Conservation (phyloP, 371 early-diverging fungal species). For the Mucor lusitanicus region DNA sequence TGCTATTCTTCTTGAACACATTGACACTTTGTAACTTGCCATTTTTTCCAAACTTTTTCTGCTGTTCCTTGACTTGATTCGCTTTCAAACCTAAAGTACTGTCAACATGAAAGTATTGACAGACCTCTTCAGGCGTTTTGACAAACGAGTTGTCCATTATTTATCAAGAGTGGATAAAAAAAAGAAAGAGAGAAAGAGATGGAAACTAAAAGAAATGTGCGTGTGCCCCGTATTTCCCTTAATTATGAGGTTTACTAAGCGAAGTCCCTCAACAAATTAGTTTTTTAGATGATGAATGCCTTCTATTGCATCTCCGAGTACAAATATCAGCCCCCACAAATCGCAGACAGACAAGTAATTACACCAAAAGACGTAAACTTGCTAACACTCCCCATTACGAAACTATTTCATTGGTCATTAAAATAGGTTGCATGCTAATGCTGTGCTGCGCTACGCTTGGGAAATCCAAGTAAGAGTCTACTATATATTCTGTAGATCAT, state of each 20-base stretch:
- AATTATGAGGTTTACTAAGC: background rate
- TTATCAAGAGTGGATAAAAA: background rate
- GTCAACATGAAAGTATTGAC: slow-evolving; percentile 65
- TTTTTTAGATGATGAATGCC: background rate
- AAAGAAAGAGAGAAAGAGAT: slow-evolving; percentile 3
- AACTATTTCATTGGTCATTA: background rate
- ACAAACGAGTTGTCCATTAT: slow-evolving; percentile 70
- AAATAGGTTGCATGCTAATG: too few species aligned
- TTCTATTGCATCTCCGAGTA: background rate
- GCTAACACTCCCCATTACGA: background rate
- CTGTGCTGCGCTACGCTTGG: too few species aligned
- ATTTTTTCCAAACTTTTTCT: slow-evolving; percentile 71
- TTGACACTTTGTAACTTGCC: slow-evolving; percentile 48
- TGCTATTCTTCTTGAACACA: too few species aligned
- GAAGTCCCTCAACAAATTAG: background rate
- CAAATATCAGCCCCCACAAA: background rate
- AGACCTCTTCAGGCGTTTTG: slow-evolving; percentile 68
- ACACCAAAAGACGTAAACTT: background rate
- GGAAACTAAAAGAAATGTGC: slow-evolving; percentile 3
- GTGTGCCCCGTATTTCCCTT: background rate
- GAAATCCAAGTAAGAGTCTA: too few species aligned
- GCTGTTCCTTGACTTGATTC: slow-evolving; percentile 57
- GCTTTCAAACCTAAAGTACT: slow-evolving; percentile 60
- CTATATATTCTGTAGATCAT: too few species aligned
- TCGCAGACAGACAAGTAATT: background rate